phyloP scores from a whole-genome alignment of 306 rosid genomes.

The Casuarina glauca region DNA sequence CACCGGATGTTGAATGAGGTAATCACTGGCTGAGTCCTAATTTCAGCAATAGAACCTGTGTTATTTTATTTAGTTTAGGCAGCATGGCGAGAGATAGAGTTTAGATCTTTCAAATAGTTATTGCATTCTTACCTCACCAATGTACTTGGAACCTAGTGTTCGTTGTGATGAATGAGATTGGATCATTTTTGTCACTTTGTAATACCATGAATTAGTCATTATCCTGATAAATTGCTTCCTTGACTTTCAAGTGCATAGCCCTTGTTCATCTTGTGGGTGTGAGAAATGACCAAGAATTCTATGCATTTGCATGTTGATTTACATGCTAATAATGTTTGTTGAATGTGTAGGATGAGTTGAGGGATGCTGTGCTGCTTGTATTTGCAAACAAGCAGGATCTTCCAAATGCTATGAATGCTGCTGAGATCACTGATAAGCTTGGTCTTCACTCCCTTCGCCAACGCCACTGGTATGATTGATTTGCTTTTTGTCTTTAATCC shows the following conservation, averaged over 20 bases:
- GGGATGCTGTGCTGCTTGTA: slow-evolving; percentile 55
- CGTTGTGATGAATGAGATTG: not conserved
- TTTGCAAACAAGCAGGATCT: slow-evolving; percentile 69
- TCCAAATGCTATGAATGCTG: slow-evolving; percentile 64
- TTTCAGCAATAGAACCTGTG: not conserved
- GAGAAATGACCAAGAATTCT: no score
- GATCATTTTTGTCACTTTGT: not conserved
- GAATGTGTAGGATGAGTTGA: slow-evolving; percentile 48
- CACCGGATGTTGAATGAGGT: slow-evolving; percentile 71
- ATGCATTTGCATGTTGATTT: not conserved
- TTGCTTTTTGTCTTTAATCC: not conserved
- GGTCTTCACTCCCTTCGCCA: slow-evolving; percentile 61
- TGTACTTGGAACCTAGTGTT: not conserved
- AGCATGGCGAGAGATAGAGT: not conserved
- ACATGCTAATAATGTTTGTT: slow-evolving; percentile 2
- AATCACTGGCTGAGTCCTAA: not conserved
- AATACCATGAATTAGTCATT: not conserved
- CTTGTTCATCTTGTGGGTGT: not conserved
- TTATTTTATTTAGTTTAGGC: not conserved
- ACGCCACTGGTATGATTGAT: slow-evolving; percentile 47
- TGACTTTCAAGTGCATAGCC: not conserved
- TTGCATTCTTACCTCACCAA: not conserved
- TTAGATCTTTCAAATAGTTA: not conserved
- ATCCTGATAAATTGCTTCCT: not conserved
- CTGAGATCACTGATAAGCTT: slow-evolving; percentile 54